Evolutionary conservation across 805 yeast genomes (phyloP).

Genomic region (Kodamaea lidongshanica): DNA sequence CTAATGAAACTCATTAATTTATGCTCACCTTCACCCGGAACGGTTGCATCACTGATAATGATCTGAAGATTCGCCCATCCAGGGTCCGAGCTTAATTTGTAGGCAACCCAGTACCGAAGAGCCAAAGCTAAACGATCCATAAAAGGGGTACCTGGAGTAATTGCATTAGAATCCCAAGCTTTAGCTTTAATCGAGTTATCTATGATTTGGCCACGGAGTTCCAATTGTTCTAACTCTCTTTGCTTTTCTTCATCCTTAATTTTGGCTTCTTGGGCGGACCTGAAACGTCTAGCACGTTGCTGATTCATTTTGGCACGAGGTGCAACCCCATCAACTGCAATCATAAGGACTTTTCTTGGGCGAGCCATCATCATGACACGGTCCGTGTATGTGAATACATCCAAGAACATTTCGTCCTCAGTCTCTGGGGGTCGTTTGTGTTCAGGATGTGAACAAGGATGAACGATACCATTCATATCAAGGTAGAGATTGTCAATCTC

Average conservation of each 20-base stretch:
- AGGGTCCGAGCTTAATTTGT: constrained; percentile 80
- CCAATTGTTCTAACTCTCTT: constrained; percentile 51
- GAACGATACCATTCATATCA: constrained; percentile 99
- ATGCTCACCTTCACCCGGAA: constrained; percentile 99
- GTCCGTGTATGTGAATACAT: constrained; percentile 87
- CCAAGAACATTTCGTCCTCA: constrained; percentile 95
- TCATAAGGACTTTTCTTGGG: constrained; percentile 86
- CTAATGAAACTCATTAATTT: constrained; percentile 95
- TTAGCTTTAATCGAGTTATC: constrained; percentile 69
- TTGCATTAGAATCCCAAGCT: constrained; percentile 92
- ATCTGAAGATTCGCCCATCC: constrained; percentile 91
- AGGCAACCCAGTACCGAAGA: constrained; percentile 86
- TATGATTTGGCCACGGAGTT: constrained; percentile 62
- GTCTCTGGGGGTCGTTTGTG: constrained; percentile 93
- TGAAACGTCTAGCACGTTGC: constrained; percentile 87
- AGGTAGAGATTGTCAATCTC: constrained; percentile 89
- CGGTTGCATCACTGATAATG: constrained; percentile 89
- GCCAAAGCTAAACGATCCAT: constrained; percentile 86
- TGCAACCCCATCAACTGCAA: constrained; percentile 98
- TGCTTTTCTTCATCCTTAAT: constrained; percentile 68
- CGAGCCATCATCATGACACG: constrained; percentile 89
- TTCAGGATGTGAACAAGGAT: constrained; percentile 98
- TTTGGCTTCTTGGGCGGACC: constrained; percentile 86
- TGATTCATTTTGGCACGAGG: constrained; percentile 98
- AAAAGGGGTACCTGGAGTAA: constrained; percentile 98